phyloP scores from a whole-genome alignment of 345 rosid genomes.

The Gossypium australe region DNA sequence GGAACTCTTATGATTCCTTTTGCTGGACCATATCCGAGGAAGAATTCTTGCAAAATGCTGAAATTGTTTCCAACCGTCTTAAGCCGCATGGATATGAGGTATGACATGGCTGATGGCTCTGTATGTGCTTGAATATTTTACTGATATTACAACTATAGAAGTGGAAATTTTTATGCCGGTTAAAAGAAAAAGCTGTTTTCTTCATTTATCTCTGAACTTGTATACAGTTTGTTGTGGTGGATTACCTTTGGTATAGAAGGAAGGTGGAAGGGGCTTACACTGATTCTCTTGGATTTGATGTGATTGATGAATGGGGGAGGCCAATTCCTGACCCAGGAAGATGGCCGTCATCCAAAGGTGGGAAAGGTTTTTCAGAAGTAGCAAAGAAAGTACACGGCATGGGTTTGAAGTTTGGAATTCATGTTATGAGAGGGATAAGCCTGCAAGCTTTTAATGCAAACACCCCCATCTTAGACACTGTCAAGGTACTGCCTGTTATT shows the following conservation, averaged over 20 bases:
- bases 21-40: constrained; percentile 83
- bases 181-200: not conserved
- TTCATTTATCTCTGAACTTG: constrained; percentile 4
- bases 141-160: not conserved
- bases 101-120: constrained; percentile 4
- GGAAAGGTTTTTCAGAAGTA: constrained; percentile 75
- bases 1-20: constrained; percentile 95
- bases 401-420: constrained; percentile 96
- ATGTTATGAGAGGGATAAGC: constrained; percentile 92
- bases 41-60: constrained; percentile 74
- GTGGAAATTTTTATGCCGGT: not conserved
- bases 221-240: constrained; percentile 81
- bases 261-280: constrained; percentile 66
- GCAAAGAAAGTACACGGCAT: constrained; percentile 67
- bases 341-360: constrained; percentile 89
- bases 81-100: constrained; percentile 75
- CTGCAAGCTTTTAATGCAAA: constrained; percentile 81
- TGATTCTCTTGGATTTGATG: constrained; percentile 81
- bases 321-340: constrained; percentile 69
- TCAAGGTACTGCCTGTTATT: constrained; percentile 36
- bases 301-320: constrained; percentile 94
- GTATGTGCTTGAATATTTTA: not conserved
- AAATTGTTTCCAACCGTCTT: constrained; percentile 54
- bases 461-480: constrained; percentile 57
- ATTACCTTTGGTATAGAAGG: constrained; percentile 91